Evolutionary conservation across 352 stramenopile genomes (phyloP).

Genomic region (Phytopythium boreale): DNA sequence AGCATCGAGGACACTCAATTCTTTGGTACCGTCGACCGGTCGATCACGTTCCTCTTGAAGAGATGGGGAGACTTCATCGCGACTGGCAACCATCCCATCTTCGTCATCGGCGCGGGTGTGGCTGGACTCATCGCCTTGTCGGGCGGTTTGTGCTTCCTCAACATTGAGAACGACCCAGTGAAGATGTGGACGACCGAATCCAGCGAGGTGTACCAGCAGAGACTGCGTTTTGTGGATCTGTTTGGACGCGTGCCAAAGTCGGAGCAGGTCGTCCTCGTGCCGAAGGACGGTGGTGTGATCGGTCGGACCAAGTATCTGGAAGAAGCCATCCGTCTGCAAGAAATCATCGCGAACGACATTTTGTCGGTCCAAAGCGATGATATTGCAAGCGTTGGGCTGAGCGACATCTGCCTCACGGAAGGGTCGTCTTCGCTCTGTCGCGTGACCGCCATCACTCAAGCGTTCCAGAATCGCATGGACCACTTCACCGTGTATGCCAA

Average conservation of each 20-base stretch:
- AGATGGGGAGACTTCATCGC: constrained; percentile 38
- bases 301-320: constrained; percentile 33
- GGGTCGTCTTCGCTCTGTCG: constrained; percentile 24
- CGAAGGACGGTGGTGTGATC: constrained; percentile 46
- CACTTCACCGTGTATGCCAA: constrained; percentile 59
- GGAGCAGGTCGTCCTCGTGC: constrained; percentile 49
- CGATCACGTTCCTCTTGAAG: constrained; percentile 24
- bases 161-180: constrained; percentile 47
- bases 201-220: constrained; percentile 41
- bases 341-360: constrained; percentile 21
- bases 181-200: constrained; percentile 53
- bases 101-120: constrained; percentile 22
- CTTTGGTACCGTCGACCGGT: constrained; percentile 30
- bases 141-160: constrained; percentile 25
- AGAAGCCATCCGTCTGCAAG: constrained; percentile 46
- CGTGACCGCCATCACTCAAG: constrained; percentile 60
- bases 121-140: constrained; percentile 15
- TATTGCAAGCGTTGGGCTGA: constrained; percentile 21
- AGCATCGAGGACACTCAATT: constrained; percentile 9
- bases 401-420: constrained; percentile 53
- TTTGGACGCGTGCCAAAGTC: constrained; percentile 59
- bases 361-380: constrained; percentile 6
- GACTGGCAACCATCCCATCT: constrained; percentile 16
- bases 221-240: constrained; percentile 37
- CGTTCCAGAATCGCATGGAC: constrained; percentile 60